Conservation (phyloP, 768 basidiomycete genomes). For the Boletus fagicola region DNA sequence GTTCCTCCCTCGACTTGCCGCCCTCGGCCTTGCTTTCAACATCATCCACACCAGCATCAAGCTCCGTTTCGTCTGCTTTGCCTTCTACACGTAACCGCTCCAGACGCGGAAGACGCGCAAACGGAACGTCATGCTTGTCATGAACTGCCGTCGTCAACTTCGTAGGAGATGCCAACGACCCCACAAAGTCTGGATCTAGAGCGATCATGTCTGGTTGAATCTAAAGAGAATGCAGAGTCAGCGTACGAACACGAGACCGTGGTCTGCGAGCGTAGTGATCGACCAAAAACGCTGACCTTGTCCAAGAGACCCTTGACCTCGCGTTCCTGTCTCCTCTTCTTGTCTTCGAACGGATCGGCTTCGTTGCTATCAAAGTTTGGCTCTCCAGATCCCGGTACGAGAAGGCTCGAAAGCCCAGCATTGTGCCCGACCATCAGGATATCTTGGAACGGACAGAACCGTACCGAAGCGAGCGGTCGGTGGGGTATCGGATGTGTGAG, state of each 20-base stretch:
- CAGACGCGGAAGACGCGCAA: constrained; percentile 70
- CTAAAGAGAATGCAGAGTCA: too few species aligned
- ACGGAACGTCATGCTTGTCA: constrained; percentile 52
- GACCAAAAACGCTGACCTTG: constrained; percentile 50
- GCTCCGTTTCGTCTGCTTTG: constrained; percentile 69
- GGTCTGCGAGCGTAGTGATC: not conserved
- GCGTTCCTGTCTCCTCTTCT: constrained; percentile 75
- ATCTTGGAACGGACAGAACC: constrained; percentile 91
- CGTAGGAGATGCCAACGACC: constrained; percentile 59
- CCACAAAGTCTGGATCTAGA: constrained; percentile 74
- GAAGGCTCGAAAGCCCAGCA: constrained; percentile 75
- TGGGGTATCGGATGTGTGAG: constrained; percentile 83
- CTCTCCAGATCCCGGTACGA: constrained; percentile 92
- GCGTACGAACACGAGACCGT: not conserved
- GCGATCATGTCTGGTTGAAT: constrained; percentile 92
- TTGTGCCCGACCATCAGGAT: constrained; percentile 76
- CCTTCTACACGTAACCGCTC: constrained; percentile 63
- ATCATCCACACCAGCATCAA: constrained; percentile 31
- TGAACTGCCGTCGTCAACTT: constrained; percentile 54
- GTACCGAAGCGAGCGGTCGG: constrained; percentile 68
- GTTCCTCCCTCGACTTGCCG: constrained; percentile 23
- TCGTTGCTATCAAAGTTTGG: constrained; percentile 92
- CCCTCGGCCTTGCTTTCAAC: constrained; percentile 36
- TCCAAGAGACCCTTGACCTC: constrained; percentile 91
- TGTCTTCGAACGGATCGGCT: constrained; percentile 92